Percentiles rank a stretch among this genome's conserved stretches.
Conservation (phyloP, 2,329 filamentous ascomycete genomes). For the Talaromyces sp. region DNA sequence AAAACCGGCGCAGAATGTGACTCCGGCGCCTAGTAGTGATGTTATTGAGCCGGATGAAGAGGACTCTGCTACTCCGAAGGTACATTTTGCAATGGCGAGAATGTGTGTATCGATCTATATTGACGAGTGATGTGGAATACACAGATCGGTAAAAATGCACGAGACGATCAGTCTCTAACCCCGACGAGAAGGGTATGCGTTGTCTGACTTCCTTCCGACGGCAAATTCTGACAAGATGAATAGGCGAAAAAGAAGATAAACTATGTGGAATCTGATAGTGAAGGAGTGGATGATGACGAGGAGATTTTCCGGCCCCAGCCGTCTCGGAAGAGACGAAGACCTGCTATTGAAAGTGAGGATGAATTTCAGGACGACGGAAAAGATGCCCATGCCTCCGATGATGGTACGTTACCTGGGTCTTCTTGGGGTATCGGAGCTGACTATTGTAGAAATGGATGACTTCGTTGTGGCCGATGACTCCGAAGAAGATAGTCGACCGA, state of each 20-base stretch:
- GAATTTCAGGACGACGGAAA: conserved; percentile 58
- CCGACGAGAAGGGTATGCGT: conserved; percentile 67
- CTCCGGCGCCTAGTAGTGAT: conserved; percentile 78
- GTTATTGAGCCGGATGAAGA: conserved; percentile 62
- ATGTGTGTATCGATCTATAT: conserved; percentile 35
- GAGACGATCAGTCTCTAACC: conserved; percentile 54
- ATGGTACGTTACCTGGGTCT: conserved; percentile 38
- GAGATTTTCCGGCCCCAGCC: conserved; percentile 58
- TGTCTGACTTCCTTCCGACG: background rate
- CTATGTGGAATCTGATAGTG: conserved; percentile 81
- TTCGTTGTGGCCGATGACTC: conserved; percentile 86
- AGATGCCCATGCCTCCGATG: conserved; percentile 44
- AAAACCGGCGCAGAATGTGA: conserved; percentile 50
- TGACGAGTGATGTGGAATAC: background rate
- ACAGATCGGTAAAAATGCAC: conserved; percentile 30
- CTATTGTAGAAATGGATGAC: conserved; percentile 66
- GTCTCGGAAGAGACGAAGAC: conserved; percentile 54
- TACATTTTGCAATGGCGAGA: conserved; percentile 39
- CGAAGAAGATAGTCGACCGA: conserved; percentile 62
- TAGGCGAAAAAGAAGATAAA: conserved; percentile 58
- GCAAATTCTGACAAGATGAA: conserved; percentile 1
- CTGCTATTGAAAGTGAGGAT: conserved; percentile 64
- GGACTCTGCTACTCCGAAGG: conserved; percentile 36
- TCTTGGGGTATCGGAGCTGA: background rate
- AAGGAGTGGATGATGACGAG: conserved; percentile 64